Conservation (phyloP, 2,329 filamentous ascomycete species). For the Colletotrichum acutatum region DNA sequence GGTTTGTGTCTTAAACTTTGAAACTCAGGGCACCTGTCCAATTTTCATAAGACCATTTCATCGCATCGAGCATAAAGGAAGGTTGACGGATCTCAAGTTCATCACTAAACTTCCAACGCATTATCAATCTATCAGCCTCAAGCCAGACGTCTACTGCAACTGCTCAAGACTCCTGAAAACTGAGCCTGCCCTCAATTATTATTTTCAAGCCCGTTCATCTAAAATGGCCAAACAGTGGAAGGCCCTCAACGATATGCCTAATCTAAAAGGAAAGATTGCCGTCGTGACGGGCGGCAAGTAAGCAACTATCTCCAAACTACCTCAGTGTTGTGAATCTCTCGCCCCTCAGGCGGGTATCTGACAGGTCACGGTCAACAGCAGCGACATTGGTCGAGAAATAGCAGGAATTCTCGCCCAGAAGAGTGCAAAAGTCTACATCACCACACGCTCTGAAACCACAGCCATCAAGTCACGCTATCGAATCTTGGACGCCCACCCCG, state of each 20-base stretch:
- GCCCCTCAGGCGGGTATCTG: not conserved
- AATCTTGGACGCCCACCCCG: not conserved
- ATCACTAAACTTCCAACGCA: too few relatives aligned
- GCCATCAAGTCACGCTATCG: conserved; percentile 18
- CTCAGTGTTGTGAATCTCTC: not conserved
- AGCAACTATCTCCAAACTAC: not conserved
- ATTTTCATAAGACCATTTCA: too few relatives aligned
- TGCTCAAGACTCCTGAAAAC: too few relatives aligned
- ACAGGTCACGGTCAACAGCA: conserved; percentile 10
- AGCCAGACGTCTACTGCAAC: not conserved
- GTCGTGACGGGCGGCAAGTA: conserved; percentile 42
- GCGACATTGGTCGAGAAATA: conserved; percentile 40
- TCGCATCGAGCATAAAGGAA: too few relatives aligned
- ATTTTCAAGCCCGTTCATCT: too few relatives aligned
- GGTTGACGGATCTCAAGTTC: too few relatives aligned
- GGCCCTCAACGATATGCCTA: conserved; percentile 25
- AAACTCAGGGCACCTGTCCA: too few relatives aligned
- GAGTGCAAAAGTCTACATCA: conserved; percentile 41
- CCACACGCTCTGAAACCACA: conserved; percentile 38
- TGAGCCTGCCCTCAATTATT: not conserved
- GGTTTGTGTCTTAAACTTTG: too few relatives aligned
- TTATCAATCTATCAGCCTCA: too few relatives aligned
- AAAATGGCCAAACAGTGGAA: not conserved
- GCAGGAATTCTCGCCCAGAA: conserved; percentile 38
- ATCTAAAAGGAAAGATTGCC: conserved; percentile 38